These are phyloP conservation scores for Puccinia coronata DNA, from an alignment of 1,284 basidiomycete genomes.

Conservation along the genomic window DNA sequence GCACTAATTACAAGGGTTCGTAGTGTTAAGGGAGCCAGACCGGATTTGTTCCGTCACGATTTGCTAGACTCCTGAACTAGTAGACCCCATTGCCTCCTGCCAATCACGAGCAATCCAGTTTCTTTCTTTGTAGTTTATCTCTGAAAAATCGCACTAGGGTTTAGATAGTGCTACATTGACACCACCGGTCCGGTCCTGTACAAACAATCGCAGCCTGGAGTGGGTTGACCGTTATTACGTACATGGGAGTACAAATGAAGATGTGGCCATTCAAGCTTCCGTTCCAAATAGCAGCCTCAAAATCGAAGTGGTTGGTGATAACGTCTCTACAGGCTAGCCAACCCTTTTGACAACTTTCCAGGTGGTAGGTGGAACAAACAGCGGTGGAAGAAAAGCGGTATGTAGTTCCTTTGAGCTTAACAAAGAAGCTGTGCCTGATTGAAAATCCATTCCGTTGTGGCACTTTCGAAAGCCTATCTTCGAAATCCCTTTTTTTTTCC, in stretches of 20 bases:
- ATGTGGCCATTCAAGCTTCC: conserved; percentile 13
- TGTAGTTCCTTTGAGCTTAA: conserved; percentile 13
- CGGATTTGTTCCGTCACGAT: not conserved
- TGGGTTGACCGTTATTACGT: conserved; percentile 17
- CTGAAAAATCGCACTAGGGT: not conserved
- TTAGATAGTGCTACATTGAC: conserved; percentile 9
- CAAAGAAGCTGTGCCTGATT: conserved; percentile 35
- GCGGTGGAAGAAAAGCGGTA: conserved; percentile 2
- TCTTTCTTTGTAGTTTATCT: conserved; percentile 20
- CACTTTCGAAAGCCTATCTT: conserved; percentile 21
- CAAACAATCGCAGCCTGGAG: conserved; percentile 11
- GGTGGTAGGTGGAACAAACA: not conserved
- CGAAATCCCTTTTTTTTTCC: conserved; percentile 21
- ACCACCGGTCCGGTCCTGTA: conserved; percentile 7
- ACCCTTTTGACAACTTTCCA: conserved; percentile 19
- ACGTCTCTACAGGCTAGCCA: conserved; percentile 4
- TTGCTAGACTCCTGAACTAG: not conserved
- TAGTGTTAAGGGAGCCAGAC: not conserved
- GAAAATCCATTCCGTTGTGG: conserved; percentile 32
- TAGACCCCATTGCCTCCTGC: not conserved
- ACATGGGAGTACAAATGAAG: not conserved
- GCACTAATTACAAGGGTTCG: not conserved
- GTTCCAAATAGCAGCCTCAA: conserved; percentile 12
- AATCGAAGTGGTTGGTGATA: not conserved
- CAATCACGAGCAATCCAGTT: not conserved